Base-by-base conservation (phyloP, 2,329 filamentous ascomycete species). In the Aspergillus flavus region DNA sequence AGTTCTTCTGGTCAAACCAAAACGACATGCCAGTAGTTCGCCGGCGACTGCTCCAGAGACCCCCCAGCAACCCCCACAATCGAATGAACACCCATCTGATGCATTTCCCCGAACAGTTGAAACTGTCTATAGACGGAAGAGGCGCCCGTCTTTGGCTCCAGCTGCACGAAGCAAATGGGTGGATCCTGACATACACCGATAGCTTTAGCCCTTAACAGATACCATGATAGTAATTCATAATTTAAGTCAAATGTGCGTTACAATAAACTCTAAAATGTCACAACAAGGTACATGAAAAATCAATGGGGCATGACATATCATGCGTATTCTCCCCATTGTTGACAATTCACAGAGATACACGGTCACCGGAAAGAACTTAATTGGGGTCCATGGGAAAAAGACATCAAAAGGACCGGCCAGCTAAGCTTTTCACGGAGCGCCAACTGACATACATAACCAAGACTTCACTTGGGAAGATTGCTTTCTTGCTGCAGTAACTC, bases 1-100 rank as follows among this genome's bases (percentile, higher is more conserved):
- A 70, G 75, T 97, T 46, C 79, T 97, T 2, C 78, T 92, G 45
- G 83, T 96, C 66, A 97, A 96, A 79, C 92, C 92, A 1, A 93
- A 90, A 76, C 71, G 72, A 21, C 67, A 73, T 50, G 23, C 45
- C 28, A 16, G 23, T 48, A 63, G 58, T 41, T 68, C 72, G 7
- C 57, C 62, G 26, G 62, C 62, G 36, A 54, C 62, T n/a, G 30
- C 61, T 32, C 54, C 66, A 55, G 52, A 55, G 10, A 34, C 19
- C 28, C 43, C 46, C 6, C 52, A 72, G 23, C 69, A 73, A 3
- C 62, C 72, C 48, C 62, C 69, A 45, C 66, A 68, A 48, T 65
- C 69, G 54, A 68, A 72, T 32, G 68, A 73, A 63, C 66, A 68
- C 43, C 50, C 64, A 19, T 60, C 64, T 10, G 61, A 32, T 21